Evolutionary conservation across 2,329 filamentous ascomycete genomes (phyloP).

Genomic region (Aspergillus pseudoglaucus): DNA sequence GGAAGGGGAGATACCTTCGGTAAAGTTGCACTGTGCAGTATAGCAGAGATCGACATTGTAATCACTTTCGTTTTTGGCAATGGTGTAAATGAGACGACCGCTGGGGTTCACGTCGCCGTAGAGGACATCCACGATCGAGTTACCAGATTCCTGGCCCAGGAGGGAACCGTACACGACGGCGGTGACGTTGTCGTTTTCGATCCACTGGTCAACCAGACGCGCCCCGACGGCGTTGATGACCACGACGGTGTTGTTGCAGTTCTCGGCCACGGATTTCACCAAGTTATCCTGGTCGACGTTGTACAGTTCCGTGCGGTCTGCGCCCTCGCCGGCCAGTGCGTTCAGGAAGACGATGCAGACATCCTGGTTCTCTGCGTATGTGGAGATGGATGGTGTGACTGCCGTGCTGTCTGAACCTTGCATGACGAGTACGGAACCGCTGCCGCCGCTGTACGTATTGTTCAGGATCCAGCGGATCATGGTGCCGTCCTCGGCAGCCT

Average conservation of each 20-base stretch:
- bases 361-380: conserved; percentile 23
- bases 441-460: conserved; percentile 9
- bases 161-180: conserved; percentile 59
- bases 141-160: conserved; percentile 51
- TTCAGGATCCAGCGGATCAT: conserved; percentile 15
- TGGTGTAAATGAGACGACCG: conserved; percentile 58
- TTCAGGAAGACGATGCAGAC: conserved; percentile 75
- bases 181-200: conserved; percentile 60
- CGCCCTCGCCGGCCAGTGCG: conserved; percentile 71
- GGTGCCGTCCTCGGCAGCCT: conserved; percentile 10
- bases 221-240: conserved; percentile 59
- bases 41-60: conserved; percentile 29
- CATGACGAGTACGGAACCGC: conserved; percentile 6
- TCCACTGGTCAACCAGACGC: conserved; percentile 8
- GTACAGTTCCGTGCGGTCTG: conserved; percentile 53
- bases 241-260: conserved; percentile 58
- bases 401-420: conserved; percentile 6
- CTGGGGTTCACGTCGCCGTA: conserved; percentile 39
- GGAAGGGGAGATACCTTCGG: conserved; percentile 25
- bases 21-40: conserved; percentile 34
- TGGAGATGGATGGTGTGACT: conserved; percentile 4
- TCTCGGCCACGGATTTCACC: conserved; percentile 50
- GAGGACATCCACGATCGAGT: conserved; percentile 41
- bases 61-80: conserved; percentile 50
- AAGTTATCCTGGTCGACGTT: conserved; percentile 62